Base-by-base conservation (phyloP, 73 alveolate genomes). In the Uronychia setigera region DNA sequence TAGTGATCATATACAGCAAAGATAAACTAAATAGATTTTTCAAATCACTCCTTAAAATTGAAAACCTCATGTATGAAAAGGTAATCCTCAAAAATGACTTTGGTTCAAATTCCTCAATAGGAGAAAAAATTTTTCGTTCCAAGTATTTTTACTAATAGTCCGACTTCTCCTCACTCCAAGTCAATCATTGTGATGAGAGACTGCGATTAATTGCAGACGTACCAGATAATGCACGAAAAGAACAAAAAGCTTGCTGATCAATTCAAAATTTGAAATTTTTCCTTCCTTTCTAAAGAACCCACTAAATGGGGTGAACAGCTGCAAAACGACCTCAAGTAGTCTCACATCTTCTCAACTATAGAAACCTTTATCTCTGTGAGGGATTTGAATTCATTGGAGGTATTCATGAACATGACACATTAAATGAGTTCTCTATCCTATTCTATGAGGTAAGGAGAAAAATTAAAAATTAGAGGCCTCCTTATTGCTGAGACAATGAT, bases 341-440 rank as follows among this genome's bases (percentile, higher is more conserved):
- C 19, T 5, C n/a, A 5, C n/a, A 11, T 46, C 19, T 19, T 11
- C n/a, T 19, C 67, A 11, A 11, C 67, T 19, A 46, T 11, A 46
- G 67, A 19, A 46, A 46, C 67, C 67, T 46, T 5, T 46, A 46
- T 19, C 67, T 46, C n/a, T 46, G 67, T 19, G 67, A 46, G 67
- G 67, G 67, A 19, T 46, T 46, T 46, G 67, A 46, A 46, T 46
- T 46, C 67, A 46, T 46, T 46, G 67, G 67, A 46, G 67, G 67
- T 5, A 46, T 46, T 19, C 67, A 46, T 46, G 67, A 46, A 19
- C 67, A 46, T 11, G 67, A 46, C 67, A 46, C n/a, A 5, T 19
- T 46, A 19, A 46, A 46, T 46, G 67, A 46, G 67, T 46, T 46
- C 19, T 46, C 67, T 19, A 46, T 46, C 19, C 67, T 46, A 5